Evolutionary conservation across 2,329 filamentous ascomycete species (phyloP), one percentile per base, ranked within the genome.

Genomic region (Hirsutella rhossiliensis): DNA sequence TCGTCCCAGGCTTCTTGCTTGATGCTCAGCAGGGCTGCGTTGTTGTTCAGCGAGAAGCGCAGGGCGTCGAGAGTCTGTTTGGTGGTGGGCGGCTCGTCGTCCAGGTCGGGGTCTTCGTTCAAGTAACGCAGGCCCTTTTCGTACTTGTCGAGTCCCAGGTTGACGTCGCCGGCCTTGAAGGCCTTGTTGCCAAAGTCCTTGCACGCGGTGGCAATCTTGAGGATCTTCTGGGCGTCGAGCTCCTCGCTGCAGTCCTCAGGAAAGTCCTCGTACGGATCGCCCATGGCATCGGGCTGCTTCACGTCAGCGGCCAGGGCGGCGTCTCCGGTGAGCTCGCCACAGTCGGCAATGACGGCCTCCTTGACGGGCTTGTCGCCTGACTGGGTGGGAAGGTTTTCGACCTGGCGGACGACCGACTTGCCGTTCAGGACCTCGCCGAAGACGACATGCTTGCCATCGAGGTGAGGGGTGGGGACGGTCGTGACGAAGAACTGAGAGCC

Each of bases 401-500:
- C 81, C 62, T 89, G 81, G 51, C 92, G 84, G 30, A 97, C 78
- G 32, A 96, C 71, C 49, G 86, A 89, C 74, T 96, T 97, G 58
- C 92, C 92, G 48, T 82, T 84, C 58, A 96, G 76, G 45, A 97
- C 90, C 62, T 96, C 84, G 50, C 92, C 92, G 56, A 96, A 98
- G 20, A 98, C 89, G 40, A 97, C 92, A 67, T 98, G 90, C 74
- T 98, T 98, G 62, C 80, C 80, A 63, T 98, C 89, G 34, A 97
- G 78, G 63, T 97, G 92, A 40, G 88, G 89, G 13, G 92, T 97
- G n/a, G 82, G 75, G 28, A 95, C 87, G 15, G 92, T 97, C 41
- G 92, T 98, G 56, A 97, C 73, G 76, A 98, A 98, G 77, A 98
- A 98, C 60, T 98, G 92, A 42, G 86, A 94, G 58, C 92, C 92